Conservation (phyloP, 495 filamentous ascomycete species). For the Neurospora sublineolata region DNA sequence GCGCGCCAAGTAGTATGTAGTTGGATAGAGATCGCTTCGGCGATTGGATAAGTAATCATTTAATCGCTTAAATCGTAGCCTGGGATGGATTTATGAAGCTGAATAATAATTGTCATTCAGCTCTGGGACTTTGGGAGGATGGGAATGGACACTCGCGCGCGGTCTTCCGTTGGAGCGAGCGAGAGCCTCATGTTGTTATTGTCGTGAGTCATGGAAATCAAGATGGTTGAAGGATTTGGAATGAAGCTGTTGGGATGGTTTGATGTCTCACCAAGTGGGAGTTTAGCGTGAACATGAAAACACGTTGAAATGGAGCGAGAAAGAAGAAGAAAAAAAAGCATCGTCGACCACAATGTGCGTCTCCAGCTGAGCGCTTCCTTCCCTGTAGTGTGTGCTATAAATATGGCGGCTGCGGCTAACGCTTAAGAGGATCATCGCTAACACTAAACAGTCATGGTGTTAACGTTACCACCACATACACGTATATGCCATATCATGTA, state of each 20-base stretch:
- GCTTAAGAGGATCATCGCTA: neutral
- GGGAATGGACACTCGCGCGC: neutral
- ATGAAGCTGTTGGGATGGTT: neutral
- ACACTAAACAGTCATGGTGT: neutral
- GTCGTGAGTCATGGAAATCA: neutral
- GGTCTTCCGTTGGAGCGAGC: neutral
- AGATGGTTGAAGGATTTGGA: neutral
- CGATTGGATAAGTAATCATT: neutral
- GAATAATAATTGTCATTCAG: neutral
- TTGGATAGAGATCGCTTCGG: neutral
- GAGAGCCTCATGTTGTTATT: neutral
- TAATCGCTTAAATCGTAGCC: neutral
- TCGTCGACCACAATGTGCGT: neutral
- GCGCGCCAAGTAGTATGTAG: neutral
- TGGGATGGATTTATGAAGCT: neutral
- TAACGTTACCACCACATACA: neutral
- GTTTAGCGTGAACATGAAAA: neutral
- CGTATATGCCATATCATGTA: neutral
- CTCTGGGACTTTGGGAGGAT: neutral
- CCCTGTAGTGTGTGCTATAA: neutral
- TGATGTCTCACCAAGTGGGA: neutral
- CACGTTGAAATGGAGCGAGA: neutral
- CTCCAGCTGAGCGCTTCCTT: neutral
- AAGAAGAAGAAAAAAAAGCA: neutral
- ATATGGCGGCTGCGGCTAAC: neutral